Evolutionary conservation across 805 yeast genomes (phyloP).

Genomic region (Metschnikowia similis): DNA sequence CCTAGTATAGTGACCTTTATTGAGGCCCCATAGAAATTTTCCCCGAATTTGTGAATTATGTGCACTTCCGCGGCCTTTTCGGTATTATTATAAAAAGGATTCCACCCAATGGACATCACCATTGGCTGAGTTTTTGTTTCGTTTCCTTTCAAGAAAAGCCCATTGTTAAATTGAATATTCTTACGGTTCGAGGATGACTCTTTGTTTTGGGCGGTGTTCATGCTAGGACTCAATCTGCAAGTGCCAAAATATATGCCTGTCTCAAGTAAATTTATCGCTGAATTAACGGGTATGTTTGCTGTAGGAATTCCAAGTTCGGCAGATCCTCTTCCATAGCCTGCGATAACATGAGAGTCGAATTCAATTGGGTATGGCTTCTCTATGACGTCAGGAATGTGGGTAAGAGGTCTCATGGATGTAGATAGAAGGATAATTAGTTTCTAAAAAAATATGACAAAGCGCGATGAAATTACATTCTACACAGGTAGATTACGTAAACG

Average conservation of each 20-base stretch:
- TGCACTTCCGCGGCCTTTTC: slow-evolving; percentile 85
- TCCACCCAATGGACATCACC: slow-evolving; percentile 96
- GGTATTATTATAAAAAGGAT: slow-evolving; percentile 81
- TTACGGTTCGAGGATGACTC: slow-evolving; percentile 19
- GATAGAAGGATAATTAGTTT: not conserved
- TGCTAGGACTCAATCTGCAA: slow-evolving; percentile 34
- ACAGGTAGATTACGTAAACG: not conserved
- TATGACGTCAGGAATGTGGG: slow-evolving; percentile 39
- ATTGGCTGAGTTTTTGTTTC: slow-evolving; percentile 61
- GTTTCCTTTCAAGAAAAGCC: slow-evolving; percentile 42
- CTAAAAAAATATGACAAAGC: not conserved
- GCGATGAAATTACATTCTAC: not conserved
- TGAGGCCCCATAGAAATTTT: slow-evolving; percentile 77
- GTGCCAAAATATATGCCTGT: slow-evolving; percentile 93
- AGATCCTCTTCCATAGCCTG: slow-evolving; percentile 96
- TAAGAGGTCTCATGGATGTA: slow-evolving; percentile 36
- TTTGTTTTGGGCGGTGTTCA: slow-evolving; percentile 4
- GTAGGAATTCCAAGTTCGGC: slow-evolving; percentile 93
- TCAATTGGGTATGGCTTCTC: slow-evolving; percentile 52
- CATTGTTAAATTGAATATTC: slow-evolving; percentile 52
- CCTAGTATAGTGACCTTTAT: slow-evolving; percentile 74
- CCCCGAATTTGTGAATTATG: slow-evolving; percentile 65
- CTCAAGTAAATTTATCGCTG: slow-evolving; percentile 38
- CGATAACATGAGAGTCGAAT: slow-evolving; percentile 45
- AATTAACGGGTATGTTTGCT: slow-evolving; percentile 73